These are phyloP conservation scores for Diplotaxis tenuifolia DNA, from an alignment of 345 rosid species.

Conservation along the genomic window DNA sequence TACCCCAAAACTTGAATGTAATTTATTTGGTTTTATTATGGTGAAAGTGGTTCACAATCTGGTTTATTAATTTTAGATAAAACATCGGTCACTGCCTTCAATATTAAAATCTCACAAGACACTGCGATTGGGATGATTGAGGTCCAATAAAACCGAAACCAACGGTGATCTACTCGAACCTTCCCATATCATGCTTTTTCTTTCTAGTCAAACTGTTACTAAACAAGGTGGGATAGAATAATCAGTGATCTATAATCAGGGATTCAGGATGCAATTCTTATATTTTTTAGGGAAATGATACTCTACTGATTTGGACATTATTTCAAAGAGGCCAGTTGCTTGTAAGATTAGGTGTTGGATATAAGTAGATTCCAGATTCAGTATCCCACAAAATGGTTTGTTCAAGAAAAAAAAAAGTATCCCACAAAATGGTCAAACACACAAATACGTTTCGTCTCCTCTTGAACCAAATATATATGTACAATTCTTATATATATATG, in stretches of 20 bases:
- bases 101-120: background rate
- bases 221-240: background rate
- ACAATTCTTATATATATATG: slow-evolving; percentile 5
- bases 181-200: background rate
- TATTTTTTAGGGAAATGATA: slow-evolving; percentile 16
- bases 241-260: background rate
- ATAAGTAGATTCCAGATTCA: slow-evolving; percentile 38
- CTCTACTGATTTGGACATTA: slow-evolving; percentile 36
- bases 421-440: slow-evolving; percentile 30
- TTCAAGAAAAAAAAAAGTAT: too few relatives aligned
- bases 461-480: slow-evolving; percentile 19
- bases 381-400: slow-evolving; percentile 31
- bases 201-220: background rate
- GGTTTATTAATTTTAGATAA: background rate
- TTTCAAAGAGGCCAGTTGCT: slow-evolving; percentile 30
- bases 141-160: slow-evolving; percentile 11
- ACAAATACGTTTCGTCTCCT: slow-evolving; percentile 41
- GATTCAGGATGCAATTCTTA: background rate
- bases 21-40: background rate
- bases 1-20: background rate
- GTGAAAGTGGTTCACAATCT: background rate
- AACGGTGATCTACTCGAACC: slow-evolving; percentile 23
- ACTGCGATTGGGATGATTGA: background rate
- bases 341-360: slow-evolving; percentile 34
- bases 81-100: background rate